Evolutionary conservation across 306 rosid species (phyloP), one percentile per base, ranked within the genome.

Genomic region (Rubus idaeus): DNA sequence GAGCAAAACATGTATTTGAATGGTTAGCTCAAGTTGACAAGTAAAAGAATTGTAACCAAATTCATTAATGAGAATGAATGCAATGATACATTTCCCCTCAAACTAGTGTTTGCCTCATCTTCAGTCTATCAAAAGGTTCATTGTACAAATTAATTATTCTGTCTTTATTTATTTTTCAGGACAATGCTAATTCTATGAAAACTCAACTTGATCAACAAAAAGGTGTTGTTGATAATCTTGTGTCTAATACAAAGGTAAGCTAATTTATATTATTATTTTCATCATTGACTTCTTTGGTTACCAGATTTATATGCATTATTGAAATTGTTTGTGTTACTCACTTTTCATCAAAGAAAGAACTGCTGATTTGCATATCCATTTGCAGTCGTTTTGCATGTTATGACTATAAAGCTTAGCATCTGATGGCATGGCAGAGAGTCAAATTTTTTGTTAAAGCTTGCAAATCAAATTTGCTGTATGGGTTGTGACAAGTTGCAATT

Each of bases 151-250:
- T 71, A 46, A 37, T 75, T 56, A 74, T 71, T 71, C 56, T 71
- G 44, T 57, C 78, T 80, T 49, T 75, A 49, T 65, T 30, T 72
- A 79, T 71, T 61, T 69, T 86, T 77, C 97, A 94, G 98, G 98
- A 94, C 82, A 94, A 91, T 88, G 98, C 98, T 68, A 89, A 81
- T 83, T 75, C 97, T 80, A 73, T 94, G 90, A 94, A 89, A 83
- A 75, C 87, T 82, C 98, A 94, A 87, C 97, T 94, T 70, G 98
- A 94, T 89, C 98, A 94, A 79, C 98, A 94, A 82, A 91, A 94
- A 87, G 30, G 80, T 78, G 98, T 94, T 76, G 98, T 94, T 73
- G 98, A 94, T 18, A 94, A 85, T 84, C 98, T 94, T 79, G 96
- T 94, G 77, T 84, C 97, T 55, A 94, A 94, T 74, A 94, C 98